Evolutionary conservation across 2,329 filamentous ascomycete genomes (phyloP).

Genomic region (Saccharata proteae): DNA sequence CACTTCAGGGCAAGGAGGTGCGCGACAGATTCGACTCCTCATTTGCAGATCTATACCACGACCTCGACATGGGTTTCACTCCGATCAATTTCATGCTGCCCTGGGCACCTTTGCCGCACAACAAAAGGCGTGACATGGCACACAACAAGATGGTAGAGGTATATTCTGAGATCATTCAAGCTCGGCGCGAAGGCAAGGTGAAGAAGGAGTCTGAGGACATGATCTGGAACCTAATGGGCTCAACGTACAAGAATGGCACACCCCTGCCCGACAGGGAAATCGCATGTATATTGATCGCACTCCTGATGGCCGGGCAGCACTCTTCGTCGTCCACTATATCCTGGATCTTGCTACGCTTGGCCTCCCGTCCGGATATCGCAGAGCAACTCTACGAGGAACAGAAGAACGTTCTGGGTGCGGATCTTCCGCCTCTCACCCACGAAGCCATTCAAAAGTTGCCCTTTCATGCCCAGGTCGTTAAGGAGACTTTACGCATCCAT

Average conservation of each 20-base stretch:
- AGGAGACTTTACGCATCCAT: slow-evolving; percentile 83
- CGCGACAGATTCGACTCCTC: slow-evolving; percentile 67
- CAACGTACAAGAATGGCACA: slow-evolving; percentile 70
- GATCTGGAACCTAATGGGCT: slow-evolving; percentile 83
- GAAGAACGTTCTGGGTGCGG: slow-evolving; percentile 55
- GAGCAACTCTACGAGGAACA: slow-evolving; percentile 81
- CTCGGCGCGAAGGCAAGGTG: slow-evolving; percentile 47
- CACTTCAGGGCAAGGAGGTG: slow-evolving; percentile 74
- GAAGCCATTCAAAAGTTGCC: slow-evolving; percentile 69
- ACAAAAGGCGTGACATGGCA: slow-evolving; percentile 66
- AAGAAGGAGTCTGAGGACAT: slow-evolving; percentile 55
- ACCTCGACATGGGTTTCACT: slow-evolving; percentile 81
- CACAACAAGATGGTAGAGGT: slow-evolving; percentile 69
- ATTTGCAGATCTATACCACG: slow-evolving; percentile 74
- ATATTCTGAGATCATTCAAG: slow-evolving; percentile 71
- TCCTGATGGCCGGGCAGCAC: slow-evolving; percentile 87
- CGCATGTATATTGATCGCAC: slow-evolving; percentile 87
- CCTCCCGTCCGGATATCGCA: slow-evolving; percentile 61
- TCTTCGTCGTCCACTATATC: slow-evolving; percentile 73
- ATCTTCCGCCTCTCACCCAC: slow-evolving; percentile 63
- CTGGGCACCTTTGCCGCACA: slow-evolving; percentile 82
- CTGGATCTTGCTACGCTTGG: slow-evolving; percentile 76
- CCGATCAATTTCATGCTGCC: slow-evolving; percentile 84
- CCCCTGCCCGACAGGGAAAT: slow-evolving; percentile 72
- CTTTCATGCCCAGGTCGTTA: slow-evolving; percentile 73